phyloP scores from a whole-genome alignment of 2,329 filamentous ascomycete species.

The Paradendryphiella salina region DNA sequence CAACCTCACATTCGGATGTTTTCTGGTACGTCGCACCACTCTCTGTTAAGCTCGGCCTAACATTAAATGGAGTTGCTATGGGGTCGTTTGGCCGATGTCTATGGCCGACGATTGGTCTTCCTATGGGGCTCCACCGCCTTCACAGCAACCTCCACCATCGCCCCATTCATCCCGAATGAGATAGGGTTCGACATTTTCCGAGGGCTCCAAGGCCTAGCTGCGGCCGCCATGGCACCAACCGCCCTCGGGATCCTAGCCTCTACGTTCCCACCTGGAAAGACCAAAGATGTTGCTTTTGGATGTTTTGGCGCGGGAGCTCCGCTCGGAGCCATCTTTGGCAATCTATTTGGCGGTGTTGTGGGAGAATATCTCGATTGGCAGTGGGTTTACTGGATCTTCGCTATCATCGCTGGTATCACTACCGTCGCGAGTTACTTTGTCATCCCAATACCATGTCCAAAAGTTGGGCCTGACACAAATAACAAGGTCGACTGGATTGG shows the following conservation, averaged over 20 bases:
- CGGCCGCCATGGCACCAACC: constrained; percentile 70
- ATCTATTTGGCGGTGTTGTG: constrained; percentile 66
- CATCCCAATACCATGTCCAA: constrained; percentile 58
- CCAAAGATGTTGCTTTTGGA: constrained; percentile 70
- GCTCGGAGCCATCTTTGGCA: constrained; percentile 66
- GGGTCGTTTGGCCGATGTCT: constrained; percentile 69
- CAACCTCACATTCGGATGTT: constrained; percentile 67
- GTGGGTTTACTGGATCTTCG: constrained; percentile 58
- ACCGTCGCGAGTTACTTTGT: constrained; percentile 62
- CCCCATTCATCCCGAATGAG: constrained; percentile 68
- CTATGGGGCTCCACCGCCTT: constrained; percentile 67
- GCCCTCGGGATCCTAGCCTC: constrained; percentile 71
- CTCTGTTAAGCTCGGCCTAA: constrained; percentile 1
- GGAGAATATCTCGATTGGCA: constrained; percentile 56
- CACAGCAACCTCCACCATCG: constrained; percentile 60
- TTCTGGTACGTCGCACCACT: constrained; percentile 48
- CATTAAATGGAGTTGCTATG: constrained; percentile 56
- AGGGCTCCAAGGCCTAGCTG: constrained; percentile 68
- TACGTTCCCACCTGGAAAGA: constrained; percentile 67
- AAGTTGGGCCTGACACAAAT: constrained; percentile 41
- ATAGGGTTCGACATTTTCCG: constrained; percentile 69
- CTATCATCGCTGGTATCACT: constrained; percentile 62
- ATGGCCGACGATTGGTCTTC: constrained; percentile 68
- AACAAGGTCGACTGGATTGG: constrained; percentile 68
- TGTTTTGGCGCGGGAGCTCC: constrained; percentile 62